A percentile compares a stretch with the other conserved stretches of the same genome.
Evolutionary conservation across 768 basidiomycete species (phyloP).

Genomic region (Cantharellus anzutake): DNA sequence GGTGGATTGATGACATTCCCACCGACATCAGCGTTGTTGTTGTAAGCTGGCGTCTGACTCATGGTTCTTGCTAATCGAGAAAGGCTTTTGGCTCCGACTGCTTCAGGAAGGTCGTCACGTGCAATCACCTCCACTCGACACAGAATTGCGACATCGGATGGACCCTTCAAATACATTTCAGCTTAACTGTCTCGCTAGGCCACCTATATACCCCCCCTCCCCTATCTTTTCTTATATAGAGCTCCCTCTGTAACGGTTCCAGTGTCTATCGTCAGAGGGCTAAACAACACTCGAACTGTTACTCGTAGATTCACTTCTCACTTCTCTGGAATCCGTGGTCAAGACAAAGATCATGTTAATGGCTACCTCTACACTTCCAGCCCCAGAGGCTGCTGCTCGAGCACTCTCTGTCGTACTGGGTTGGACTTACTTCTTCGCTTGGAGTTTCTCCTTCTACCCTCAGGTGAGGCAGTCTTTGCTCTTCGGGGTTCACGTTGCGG

Average conservation of each 20-base stretch:
- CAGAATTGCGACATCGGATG: too few species aligned
- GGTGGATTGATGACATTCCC: not conserved
- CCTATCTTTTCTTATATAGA: not conserved
- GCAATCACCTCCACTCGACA: too few species aligned
- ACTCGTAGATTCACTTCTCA: too few species aligned
- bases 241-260: not conserved
- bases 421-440: constrained; percentile 12
- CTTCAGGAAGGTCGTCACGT: too few species aligned
- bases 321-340: too few species aligned
- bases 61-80: not conserved
- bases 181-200: not conserved
- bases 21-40: not conserved
- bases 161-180: not conserved
- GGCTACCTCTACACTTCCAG: not conserved
- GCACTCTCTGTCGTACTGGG: constrained; percentile 9
- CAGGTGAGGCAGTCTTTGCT: constrained; percentile 11
- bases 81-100: too few species aligned
- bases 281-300: too few species aligned
- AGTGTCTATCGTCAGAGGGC: too few species aligned
- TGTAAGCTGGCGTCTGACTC: not conserved
- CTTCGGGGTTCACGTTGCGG: constrained; percentile 1
- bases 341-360: not conserved
- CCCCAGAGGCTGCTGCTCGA: not conserved
- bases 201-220: not conserved
- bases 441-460: constrained; percentile 20